These are phyloP conservation scores for Phragmites australis DNA, from an alignment of 176 grass and related monocot species.

Conservation along the genomic window DNA sequence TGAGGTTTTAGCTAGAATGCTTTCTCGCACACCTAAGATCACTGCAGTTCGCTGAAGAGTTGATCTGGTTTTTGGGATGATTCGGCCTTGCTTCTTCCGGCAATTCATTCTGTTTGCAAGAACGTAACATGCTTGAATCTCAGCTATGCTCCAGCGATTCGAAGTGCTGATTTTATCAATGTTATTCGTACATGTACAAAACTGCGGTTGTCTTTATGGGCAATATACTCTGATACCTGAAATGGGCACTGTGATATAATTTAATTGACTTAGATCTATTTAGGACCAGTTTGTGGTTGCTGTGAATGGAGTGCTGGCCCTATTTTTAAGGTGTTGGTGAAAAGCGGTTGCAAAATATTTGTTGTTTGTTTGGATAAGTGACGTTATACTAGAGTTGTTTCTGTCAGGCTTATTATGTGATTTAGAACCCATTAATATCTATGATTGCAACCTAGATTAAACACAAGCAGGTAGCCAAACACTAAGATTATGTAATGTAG, in stretches of 20 bases:
- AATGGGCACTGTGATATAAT: neutral
- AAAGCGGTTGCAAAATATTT: neutral
- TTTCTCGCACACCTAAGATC: slow-evolving; percentile 50
- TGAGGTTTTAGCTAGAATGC: slow-evolving; percentile 60
- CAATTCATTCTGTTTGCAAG: slow-evolving; percentile 41
- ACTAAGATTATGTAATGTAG: neutral
- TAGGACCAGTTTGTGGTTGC: neutral
- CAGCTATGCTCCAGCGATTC: slow-evolving; percentile 53
- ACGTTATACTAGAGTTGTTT: neutral
- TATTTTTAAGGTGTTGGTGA: neutral
- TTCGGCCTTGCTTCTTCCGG: slow-evolving; percentile 21
- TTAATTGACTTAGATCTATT: neutral
- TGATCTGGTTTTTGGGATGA: slow-evolving; percentile 78
- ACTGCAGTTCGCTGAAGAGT: slow-evolving; percentile 57
- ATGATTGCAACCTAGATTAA: neutral
- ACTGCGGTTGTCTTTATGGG: slow-evolving; percentile 66
- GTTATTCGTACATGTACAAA: slow-evolving; percentile 53
- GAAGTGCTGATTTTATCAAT: slow-evolving; percentile 41
- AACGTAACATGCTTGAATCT: slow-evolving; percentile 67
- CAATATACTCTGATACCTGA: slow-evolving; percentile 35
- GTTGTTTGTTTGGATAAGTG: neutral
- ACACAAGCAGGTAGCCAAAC: neutral
- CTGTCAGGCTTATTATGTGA: neutral
- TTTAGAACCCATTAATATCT: neutral
- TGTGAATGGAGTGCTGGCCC: neutral